These are phyloP conservation scores for Tolypocladium inflatum DNA, from an alignment of 2,329 filamentous ascomycete species.

Conservation along the genomic window DNA sequence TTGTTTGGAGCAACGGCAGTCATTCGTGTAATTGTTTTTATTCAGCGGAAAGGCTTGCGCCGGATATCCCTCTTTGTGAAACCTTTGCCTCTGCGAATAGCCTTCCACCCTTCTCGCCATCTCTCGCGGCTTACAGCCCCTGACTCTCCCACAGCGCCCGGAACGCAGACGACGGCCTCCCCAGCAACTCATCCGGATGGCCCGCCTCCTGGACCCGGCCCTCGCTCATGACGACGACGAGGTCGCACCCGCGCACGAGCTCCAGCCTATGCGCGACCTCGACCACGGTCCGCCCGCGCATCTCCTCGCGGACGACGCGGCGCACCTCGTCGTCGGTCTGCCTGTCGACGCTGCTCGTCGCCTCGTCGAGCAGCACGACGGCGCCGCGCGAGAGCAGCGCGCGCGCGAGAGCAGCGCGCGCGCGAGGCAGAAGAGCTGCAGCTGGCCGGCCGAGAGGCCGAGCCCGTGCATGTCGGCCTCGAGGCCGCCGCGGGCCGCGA, in stretches of 20 bases:
- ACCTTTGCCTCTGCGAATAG: too few relatives aligned
- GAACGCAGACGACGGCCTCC: slow-evolving; percentile 8
- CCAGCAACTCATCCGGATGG: slow-evolving; percentile 13
- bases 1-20: too few relatives aligned
- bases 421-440: slow-evolving; percentile 38
- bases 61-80: neutral
- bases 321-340: slow-evolving; percentile 17
- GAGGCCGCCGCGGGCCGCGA: slow-evolving; percentile 14
- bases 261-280: slow-evolving; percentile 21
- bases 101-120: too few relatives aligned
- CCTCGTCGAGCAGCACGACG: slow-evolving; percentile 20
- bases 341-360: slow-evolving; percentile 20
- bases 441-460: slow-evolving; percentile 31
- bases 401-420: slow-evolving; percentile 36
- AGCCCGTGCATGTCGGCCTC: slow-evolving; percentile 21
- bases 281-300: slow-evolving; percentile 15
- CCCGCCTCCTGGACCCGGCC: slow-evolving; percentile 17
- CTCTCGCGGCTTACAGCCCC: neutral
- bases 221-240: slow-evolving; percentile 17
- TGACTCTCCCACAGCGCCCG: slow-evolving; percentile 10
- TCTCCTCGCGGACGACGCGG: slow-evolving; percentile 8
- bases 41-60: neutral
- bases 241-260: slow-evolving; percentile 14
- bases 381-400: slow-evolving; percentile 24
- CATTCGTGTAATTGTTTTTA: neutral